Percentiles rank a stretch among this genome's conserved stretches.
Conservation (phyloP, 2,329 filamentous ascomycete genomes). For the Hypoxylon sp. region DNA sequence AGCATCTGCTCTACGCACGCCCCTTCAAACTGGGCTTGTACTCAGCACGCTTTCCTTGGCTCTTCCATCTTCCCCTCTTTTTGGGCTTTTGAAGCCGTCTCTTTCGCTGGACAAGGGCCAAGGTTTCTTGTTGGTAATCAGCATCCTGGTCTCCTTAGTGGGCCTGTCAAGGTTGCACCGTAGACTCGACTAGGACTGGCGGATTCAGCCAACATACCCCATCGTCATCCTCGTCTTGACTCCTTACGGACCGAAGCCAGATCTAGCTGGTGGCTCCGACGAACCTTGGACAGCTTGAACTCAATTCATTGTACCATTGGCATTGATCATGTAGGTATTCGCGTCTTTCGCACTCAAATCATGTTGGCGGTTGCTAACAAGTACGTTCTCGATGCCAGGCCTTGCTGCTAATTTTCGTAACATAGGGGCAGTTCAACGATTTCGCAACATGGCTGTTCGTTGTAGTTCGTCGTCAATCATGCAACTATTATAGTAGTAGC, state of each 20-base stretch:
- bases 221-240: constrained; percentile 47
- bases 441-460: constrained; percentile 18
- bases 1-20: constrained; percentile 36
- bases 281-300: constrained; percentile 37
- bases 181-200: constrained; percentile 50
- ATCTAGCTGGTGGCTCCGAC: constrained; percentile 45
- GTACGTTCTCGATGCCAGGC: not conserved
- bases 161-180: constrained; percentile 48
- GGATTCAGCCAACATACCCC: constrained; percentile 50
- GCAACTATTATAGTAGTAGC: constrained; percentile 43
- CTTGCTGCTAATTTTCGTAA: constrained; percentile 15
- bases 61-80: constrained; percentile 49
- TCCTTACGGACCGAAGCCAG: constrained; percentile 50
- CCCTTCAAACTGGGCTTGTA: constrained; percentile 40
- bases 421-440: constrained; percentile 5
- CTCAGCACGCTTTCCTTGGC: constrained; percentile 47
- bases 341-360: constrained; percentile 26
- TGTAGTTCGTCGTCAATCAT: constrained; percentile 45
- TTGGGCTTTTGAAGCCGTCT: constrained; percentile 37
- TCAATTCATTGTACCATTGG: constrained; percentile 29
- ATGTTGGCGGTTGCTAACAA: constrained; percentile 6
- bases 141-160: constrained; percentile 47
- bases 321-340: constrained; percentile 26
- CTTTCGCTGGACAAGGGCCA: constrained; percentile 46
- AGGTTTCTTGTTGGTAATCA: constrained; percentile 53